These are phyloP conservation scores for Zygotorulaspora danielsina DNA, from an alignment of 805 yeast species.

Conservation along the genomic window DNA sequence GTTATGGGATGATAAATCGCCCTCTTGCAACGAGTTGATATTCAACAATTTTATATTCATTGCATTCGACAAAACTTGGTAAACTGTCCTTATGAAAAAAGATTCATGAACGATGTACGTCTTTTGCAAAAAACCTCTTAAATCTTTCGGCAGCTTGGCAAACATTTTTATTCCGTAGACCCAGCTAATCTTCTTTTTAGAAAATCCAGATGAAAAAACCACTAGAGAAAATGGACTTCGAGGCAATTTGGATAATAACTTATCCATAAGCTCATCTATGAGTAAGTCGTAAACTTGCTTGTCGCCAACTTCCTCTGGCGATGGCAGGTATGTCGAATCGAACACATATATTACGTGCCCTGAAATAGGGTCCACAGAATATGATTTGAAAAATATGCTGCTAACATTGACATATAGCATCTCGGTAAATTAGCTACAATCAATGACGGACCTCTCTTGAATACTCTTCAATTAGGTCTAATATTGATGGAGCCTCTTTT, in stretches of 20 bases:
- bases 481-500: not conserved
- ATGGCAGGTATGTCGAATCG: slow-evolving; percentile 77
- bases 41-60: slow-evolving; percentile 45
- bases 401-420: slow-evolving; percentile 35
- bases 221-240: slow-evolving; percentile 58
- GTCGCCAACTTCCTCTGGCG: slow-evolving; percentile 43
- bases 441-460: not conserved
- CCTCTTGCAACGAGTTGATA: slow-evolving; percentile 18
- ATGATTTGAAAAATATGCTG: slow-evolving; percentile 54
- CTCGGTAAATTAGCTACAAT: not conserved
- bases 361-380: slow-evolving; percentile 61
- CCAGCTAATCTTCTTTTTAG: slow-evolving; percentile 48
- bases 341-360: slow-evolving; percentile 71
- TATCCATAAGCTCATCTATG: slow-evolving; percentile 52
- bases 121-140: slow-evolving; percentile 52
- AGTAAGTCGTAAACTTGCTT: slow-evolving; percentile 37
- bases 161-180: slow-evolving; percentile 64
- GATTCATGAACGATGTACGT: slow-evolving; percentile 84
- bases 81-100: slow-evolving; percentile 78
- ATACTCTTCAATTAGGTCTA: not conserved
- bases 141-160: slow-evolving; percentile 52
- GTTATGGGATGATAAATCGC: slow-evolving; percentile 13
- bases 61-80: slow-evolving; percentile 65
- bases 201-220: slow-evolving; percentile 80
- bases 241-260: slow-evolving; percentile 57